Evolutionary conservation across 2,329 filamentous ascomycete species (phyloP).

Genomic region (Apiospora saccharicola): DNA sequence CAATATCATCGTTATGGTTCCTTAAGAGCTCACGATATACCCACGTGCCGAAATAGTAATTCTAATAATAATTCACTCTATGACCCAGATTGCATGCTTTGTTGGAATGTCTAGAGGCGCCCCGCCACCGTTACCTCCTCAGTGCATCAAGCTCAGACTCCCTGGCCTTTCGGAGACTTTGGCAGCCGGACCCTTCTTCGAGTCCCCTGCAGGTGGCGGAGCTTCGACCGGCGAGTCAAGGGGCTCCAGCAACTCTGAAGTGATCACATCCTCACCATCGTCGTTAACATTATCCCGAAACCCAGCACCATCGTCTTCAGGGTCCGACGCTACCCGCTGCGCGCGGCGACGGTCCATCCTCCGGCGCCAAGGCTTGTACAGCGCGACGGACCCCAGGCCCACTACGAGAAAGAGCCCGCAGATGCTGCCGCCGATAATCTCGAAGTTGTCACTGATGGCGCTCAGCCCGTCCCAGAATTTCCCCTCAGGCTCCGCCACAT

Average conservation of each 20-base stretch:
- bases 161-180: constrained; percentile 6
- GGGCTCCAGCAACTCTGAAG: constrained; percentile 2
- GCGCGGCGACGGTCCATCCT: constrained; percentile 47
- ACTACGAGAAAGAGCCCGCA: constrained; percentile 85
- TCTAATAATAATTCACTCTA: background rate
- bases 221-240: background rate
- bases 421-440: constrained; percentile 85
- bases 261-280: background rate
- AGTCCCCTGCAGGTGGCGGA: background rate
- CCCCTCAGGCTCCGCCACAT: constrained; percentile 76
- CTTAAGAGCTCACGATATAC: background rate
- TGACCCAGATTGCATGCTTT: background rate
- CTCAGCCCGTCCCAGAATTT: constrained; percentile 91
- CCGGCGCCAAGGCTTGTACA: constrained; percentile 81
- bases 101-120: background rate
- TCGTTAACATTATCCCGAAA: background rate
- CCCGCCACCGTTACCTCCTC: background rate
- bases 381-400: constrained; percentile 74
- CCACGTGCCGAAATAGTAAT: background rate
- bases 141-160: background rate
- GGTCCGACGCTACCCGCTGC: constrained; percentile 30
- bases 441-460: constrained; percentile 79
- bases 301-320: constrained; percentile 23
- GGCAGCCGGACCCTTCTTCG: background rate
- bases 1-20: background rate